Conservation (phyloP, 345 rosid genomes). For the Brassica juncea region DNA sequence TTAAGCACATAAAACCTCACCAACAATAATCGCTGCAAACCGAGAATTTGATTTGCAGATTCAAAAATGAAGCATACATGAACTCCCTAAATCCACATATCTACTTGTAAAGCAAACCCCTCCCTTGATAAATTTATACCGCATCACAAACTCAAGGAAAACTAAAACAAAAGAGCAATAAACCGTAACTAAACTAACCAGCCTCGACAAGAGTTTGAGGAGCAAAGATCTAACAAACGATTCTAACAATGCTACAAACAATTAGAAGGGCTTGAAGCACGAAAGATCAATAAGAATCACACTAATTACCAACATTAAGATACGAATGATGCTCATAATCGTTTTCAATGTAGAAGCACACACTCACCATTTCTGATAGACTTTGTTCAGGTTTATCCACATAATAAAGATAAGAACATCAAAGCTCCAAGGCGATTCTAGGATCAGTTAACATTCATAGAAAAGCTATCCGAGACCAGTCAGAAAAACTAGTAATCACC, state of each 20-base stretch:
- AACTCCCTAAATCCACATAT: background rate
- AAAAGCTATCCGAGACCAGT: constrained; percentile 20
- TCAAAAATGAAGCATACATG: background rate
- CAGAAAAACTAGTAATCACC: constrained; percentile 6
- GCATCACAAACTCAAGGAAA: background rate
- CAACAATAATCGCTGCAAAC: background rate
- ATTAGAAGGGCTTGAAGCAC: background rate
- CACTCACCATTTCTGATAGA: constrained; percentile 2
- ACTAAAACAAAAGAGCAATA: background rate
- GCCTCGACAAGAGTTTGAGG: background rate
- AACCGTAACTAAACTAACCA: background rate
- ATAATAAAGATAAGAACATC: constrained; percentile 4
- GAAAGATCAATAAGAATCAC: background rate
- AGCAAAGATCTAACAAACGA: background rate
- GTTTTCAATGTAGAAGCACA: constrained; percentile 14
- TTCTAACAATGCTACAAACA: background rate
- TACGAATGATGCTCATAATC: background rate
- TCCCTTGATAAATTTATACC: background rate
- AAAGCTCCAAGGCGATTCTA: constrained; percentile 19
- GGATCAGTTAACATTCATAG: constrained; percentile 19
- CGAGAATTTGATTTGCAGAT: background rate
- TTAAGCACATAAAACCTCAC: background rate
- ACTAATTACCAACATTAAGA: background rate
- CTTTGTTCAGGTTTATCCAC: background rate
- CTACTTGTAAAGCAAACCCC: background rate